phyloP scores from a whole-genome alignment of 805 yeast genomes.

The Nakazawaea wyomingensis region DNA sequence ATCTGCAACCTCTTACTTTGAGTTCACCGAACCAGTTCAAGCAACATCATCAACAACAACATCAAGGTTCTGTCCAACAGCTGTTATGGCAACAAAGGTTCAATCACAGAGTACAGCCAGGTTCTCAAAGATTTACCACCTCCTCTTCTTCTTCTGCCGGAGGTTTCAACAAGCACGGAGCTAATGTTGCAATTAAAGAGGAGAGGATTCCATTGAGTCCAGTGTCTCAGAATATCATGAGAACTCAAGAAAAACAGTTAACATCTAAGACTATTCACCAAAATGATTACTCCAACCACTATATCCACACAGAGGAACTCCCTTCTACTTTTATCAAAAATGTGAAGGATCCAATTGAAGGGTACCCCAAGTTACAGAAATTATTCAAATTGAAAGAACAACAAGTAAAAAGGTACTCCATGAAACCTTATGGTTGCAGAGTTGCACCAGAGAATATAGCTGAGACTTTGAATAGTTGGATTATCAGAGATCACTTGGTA shows the following conservation, averaged over 20 bases:
- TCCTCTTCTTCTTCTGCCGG: too few species aligned
- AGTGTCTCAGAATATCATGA: background rate
- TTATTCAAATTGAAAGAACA: conserved; percentile 59
- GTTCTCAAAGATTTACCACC: too few species aligned
- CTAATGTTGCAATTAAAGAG: background rate
- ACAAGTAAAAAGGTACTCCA: conserved; percentile 49
- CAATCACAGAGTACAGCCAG: background rate
- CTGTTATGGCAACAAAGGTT: conserved; percentile 9
- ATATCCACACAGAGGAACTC: conserved; percentile 53
- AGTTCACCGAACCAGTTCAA: background rate
- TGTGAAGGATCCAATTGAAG: conserved; percentile 60
- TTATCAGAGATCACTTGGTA: conserved; percentile 45
- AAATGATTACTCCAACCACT: conserved; percentile 71
- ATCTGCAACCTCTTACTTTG: background rate
- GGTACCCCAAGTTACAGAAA: conserved; percentile 78
- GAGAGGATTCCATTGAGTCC: background rate
- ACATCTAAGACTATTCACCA: too few species aligned
- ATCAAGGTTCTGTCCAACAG: conserved; percentile 1
- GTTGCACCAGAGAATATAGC: conserved; percentile 49
- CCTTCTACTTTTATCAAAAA: conserved; percentile 69
- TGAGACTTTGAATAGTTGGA: conserved; percentile 58
- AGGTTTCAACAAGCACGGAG: background rate
- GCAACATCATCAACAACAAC: background rate
- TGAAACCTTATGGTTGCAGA: conserved; percentile 63
- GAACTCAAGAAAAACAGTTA: background rate